Percentiles rank a stretch among this genome's conserved stretches.
Conservation (phyloP, 768 basidiomycete species). For the Tricholoma hemisulphureum region DNA sequence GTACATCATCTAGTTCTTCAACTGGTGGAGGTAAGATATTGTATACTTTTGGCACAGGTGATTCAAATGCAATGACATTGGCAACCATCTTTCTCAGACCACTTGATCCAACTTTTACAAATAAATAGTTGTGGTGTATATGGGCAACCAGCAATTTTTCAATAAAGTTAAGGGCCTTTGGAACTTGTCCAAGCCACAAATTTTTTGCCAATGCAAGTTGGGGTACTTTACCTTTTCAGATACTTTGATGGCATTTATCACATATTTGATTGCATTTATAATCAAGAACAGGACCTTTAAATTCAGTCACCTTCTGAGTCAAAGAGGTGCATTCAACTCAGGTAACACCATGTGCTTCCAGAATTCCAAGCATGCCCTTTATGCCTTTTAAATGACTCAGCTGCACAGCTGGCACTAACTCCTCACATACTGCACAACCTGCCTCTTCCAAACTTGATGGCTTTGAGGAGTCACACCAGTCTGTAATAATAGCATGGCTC, state of each 20-base stretch:
- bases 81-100: slow-evolving; percentile 33
- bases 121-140: slow-evolving; percentile 24
- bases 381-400: not conserved
- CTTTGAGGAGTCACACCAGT: no score
- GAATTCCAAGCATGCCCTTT: not conserved
- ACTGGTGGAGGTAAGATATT: slow-evolving; percentile 17
- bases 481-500: no score
- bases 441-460: no score
- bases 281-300: no score
- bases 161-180: slow-evolving; percentile 20
- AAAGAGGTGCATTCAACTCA: not conserved
- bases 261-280: slow-evolving; percentile 12
- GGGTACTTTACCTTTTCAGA: not conserved
- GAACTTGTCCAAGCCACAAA: slow-evolving; percentile 35
- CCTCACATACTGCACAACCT: slow-evolving; percentile 33
- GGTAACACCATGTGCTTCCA: slow-evolving; percentile 1
- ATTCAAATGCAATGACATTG: slow-evolving; percentile 31
- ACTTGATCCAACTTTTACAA: slow-evolving; percentile 24
- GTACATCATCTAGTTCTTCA: slow-evolving; percentile 28
- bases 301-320: no score
- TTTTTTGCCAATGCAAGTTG: slow-evolving; percentile 32
- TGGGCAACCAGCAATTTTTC: slow-evolving; percentile 26
- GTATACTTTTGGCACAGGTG: slow-evolving; percentile 30
- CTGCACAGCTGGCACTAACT: not conserved
- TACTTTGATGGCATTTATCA: slow-evolving; percentile 25